These are phyloP conservation scores for Fraxinus angustifolia DNA, from an alignment of 305 asterid genomes.

Conservation along the genomic window DNA sequence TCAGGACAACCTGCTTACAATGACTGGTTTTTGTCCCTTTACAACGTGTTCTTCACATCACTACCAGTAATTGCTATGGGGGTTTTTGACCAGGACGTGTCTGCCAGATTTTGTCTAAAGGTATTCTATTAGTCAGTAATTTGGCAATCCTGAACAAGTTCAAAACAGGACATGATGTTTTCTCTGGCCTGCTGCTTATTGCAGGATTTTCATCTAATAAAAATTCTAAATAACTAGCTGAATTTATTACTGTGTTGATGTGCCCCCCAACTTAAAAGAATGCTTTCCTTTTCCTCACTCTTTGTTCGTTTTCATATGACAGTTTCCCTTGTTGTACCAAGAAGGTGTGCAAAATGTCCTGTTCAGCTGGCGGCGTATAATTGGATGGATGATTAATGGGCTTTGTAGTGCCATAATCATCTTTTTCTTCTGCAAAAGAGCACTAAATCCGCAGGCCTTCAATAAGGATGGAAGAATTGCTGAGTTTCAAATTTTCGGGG, in stretches of 20 bases:
- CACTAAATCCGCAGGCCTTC: slow-evolving; percentile 64
- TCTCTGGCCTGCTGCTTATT: not conserved
- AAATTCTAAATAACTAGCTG: not conserved
- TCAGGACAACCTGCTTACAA: slow-evolving; percentile 96
- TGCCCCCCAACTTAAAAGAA: not conserved
- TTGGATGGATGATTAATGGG: slow-evolving; percentile 95
- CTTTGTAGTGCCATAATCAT: slow-evolving; percentile 56
- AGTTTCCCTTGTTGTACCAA: slow-evolving; percentile 94
- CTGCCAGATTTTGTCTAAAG: slow-evolving; percentile 83
- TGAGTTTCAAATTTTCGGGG: slow-evolving; percentile 57
- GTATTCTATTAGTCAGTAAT: slow-evolving; percentile 31
- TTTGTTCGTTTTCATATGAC: slow-evolving; percentile 22
- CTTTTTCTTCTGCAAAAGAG: slow-evolving; percentile 65
- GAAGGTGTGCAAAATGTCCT: slow-evolving; percentile 91
- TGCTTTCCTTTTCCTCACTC: slow-evolving; percentile 17
- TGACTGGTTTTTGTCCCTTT: slow-evolving; percentile 89
- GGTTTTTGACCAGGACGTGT: slow-evolving; percentile 92
- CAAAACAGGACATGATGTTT: not conserved
- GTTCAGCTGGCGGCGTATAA: slow-evolving; percentile 85
- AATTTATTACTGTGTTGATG: not conserved
- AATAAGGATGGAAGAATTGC: slow-evolving; percentile 60
- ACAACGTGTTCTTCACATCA: slow-evolving; percentile 96
- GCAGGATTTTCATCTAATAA: not conserved
- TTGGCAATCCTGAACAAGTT: not conserved
- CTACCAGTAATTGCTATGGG: slow-evolving; percentile 91